Evolutionary conservation across 2,329 filamentous ascomycete species (phyloP).

Genomic region (Ascochyta viciae-villosae): DNA sequence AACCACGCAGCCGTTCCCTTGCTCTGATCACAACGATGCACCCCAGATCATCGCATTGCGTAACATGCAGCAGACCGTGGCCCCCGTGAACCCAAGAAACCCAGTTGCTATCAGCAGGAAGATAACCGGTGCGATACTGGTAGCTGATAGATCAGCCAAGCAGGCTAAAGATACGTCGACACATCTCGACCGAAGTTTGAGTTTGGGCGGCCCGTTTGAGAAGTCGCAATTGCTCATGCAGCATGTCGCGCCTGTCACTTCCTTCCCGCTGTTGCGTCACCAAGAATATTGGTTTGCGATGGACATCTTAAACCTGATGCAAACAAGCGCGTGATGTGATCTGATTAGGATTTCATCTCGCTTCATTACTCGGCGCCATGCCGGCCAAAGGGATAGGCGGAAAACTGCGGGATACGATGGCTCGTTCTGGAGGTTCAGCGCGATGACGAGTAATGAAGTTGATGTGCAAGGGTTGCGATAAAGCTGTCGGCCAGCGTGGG

Average conservation of each 20-base stretch:
- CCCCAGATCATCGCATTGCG: background rate
- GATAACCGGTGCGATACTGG: background rate
- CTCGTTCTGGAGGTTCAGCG: background rate
- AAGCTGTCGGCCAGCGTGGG: background rate
- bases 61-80: conserved; percentile 15
- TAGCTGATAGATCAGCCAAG: conserved; percentile 8
- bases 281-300: background rate
- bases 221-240: conserved; percentile 10
- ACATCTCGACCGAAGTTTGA: conserved; percentile 15
- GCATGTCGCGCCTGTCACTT: conserved; percentile 1
- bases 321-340: background rate
- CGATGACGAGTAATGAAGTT: background rate
- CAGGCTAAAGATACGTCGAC: conserved; percentile 14
- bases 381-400: conserved; percentile 10
- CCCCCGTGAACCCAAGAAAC: conserved; percentile 10
- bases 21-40: background rate
- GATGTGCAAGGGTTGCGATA: background rate
- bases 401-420: conserved; percentile 11
- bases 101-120: conserved; percentile 11
- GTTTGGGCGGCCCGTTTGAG: conserved; percentile 7
- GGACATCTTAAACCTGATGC: background rate
- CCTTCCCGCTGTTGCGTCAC: conserved; percentile 8
- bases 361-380: conserved; percentile 15
- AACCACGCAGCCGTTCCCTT: background rate
- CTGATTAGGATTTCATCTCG: conserved; percentile 1